phyloP scores from a whole-genome alignment of 805 yeast genomes.

The Candida fluviatilis region DNA sequence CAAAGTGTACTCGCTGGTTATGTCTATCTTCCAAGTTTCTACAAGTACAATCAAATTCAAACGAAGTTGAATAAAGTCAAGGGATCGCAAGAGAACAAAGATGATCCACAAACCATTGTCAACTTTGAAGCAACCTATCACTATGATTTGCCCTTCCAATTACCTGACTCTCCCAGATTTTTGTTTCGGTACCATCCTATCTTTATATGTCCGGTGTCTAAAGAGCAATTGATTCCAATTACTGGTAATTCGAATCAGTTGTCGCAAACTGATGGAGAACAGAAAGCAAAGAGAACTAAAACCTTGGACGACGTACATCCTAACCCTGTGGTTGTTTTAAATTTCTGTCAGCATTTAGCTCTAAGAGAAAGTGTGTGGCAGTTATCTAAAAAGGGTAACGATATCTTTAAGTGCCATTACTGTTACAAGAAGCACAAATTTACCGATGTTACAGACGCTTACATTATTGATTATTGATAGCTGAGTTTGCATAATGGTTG shows the following conservation, averaged over 20 bases:
- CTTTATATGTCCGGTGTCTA: constrained; percentile 43
- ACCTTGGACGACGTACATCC: constrained; percentile 6
- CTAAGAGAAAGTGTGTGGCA: constrained; percentile 40
- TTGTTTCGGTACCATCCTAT: constrained; percentile 41
- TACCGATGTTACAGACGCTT: constrained; percentile 36
- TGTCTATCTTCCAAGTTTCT: constrained; percentile 38
- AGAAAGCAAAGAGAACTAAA: constrained; percentile 14
- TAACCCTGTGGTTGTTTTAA: constrained; percentile 40
- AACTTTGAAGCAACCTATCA: constrained; percentile 17
- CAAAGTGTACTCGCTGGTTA: constrained; percentile 38
- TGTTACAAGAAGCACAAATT: constrained; percentile 41
- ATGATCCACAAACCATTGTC: constrained; percentile 3
- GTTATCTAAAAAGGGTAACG: constrained; percentile 34
- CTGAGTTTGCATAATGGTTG: too few species aligned
- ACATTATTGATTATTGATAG: constrained; percentile 30
- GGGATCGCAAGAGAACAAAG: constrained; percentile 1
- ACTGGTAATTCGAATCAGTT: constrained; percentile 9
- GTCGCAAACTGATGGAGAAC: constrained; percentile 8
- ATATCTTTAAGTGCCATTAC: constrained; percentile 41
- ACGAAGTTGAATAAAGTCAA: constrained; percentile 18
- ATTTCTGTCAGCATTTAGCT: constrained; percentile 40
- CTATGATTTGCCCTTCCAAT: constrained; percentile 38
- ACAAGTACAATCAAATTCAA: constrained; percentile 38
- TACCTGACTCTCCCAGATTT: constrained; percentile 36
- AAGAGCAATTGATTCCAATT: constrained; percentile 39